Conservation (phyloP, 345 rosid genomes). For the Durio zibethinus region DNA sequence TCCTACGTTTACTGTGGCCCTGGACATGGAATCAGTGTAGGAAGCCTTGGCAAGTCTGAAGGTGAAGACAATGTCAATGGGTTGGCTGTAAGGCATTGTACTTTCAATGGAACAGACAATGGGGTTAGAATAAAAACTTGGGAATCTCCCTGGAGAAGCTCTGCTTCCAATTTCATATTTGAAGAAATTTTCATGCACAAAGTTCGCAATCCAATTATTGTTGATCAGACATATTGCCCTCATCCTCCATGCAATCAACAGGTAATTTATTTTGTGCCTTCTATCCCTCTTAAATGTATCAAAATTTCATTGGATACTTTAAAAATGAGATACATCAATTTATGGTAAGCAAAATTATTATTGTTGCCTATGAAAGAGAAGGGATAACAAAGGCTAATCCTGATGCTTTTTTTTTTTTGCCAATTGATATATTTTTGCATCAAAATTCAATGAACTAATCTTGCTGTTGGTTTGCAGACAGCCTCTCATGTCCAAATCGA, state of each 20-base stretch:
- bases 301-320: too few species aligned
- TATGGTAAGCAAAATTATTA: too few species aligned
- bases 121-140: constrained; percentile 48
- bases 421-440: neutral
- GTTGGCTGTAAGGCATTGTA: constrained; percentile 15
- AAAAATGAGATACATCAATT: too few species aligned
- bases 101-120: constrained; percentile 11
- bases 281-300: too few species aligned
- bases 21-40: constrained; percentile 51
- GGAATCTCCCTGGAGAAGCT: constrained; percentile 25
- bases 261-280: neutral
- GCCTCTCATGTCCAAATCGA: constrained; percentile 29
- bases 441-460: neutral
- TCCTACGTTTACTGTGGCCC: constrained; percentile 39
- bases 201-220: constrained; percentile 43
- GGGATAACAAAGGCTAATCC: too few species aligned
- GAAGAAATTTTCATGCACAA: constrained; percentile 37
- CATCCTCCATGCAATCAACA: constrained; percentile 13
- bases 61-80: constrained; percentile 30
- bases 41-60: constrained; percentile 38
- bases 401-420: too few species aligned
- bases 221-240: constrained; percentile 44
- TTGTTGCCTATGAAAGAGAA: too few species aligned
- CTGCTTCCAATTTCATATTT: constrained; percentile 28
- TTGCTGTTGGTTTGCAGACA: neutral